Base-by-base conservation (phyloP, 1,139 yeast species). In the Fermentozyma sake region DNA sequence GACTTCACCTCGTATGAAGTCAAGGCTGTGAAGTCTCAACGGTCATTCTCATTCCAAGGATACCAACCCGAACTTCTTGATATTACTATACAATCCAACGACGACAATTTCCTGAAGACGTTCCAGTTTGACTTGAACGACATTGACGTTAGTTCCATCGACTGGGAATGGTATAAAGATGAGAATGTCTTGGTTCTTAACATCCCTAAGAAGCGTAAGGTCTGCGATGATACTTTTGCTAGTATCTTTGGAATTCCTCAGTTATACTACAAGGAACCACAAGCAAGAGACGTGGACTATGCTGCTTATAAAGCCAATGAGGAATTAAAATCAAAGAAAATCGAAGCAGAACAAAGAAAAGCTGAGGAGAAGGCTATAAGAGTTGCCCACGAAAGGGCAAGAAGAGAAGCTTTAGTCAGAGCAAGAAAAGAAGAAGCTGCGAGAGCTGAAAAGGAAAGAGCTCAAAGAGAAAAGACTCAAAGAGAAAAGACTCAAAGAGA, bases 1-100 rank as follows among this genome's bases (percentile, higher is more conserved):
- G 45, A 52, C 42, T 66, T 62, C 41, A 46, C 50, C 28, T 48
- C 58, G 12, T 66, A 63, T 40, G 70, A 66, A 39, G 61, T 66
- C 14, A 57, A 46, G 32, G 66, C 58, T 3, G 38, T 57, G 20
- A 58, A 50, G 39, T 35, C 45, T 14, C 38, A 35, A 17, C 28
- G 39, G 14, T 16, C 26, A 15, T 24, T 20, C 20, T 7, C 26
- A 19, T 16, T 30, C 20, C 31, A 22, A 18, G 29, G 34, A 20
- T 34, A 40, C 29, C 41, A 47, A n/a, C 38, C 47, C 13, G 41
- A 43, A 12, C 31, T 48, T 16, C 47, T 56, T 10, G 55, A 58
- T 24, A 41, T 64, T 19, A 48, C 56, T 16, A 48, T 64, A 10
- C 46, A 48, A 20, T 61, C 67, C 1, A 34, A 29, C 2, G 43